These are phyloP conservation scores for Leishmania lainsoni DNA, from an alignment of 208 protist species.

Conservation along the genomic window DNA sequence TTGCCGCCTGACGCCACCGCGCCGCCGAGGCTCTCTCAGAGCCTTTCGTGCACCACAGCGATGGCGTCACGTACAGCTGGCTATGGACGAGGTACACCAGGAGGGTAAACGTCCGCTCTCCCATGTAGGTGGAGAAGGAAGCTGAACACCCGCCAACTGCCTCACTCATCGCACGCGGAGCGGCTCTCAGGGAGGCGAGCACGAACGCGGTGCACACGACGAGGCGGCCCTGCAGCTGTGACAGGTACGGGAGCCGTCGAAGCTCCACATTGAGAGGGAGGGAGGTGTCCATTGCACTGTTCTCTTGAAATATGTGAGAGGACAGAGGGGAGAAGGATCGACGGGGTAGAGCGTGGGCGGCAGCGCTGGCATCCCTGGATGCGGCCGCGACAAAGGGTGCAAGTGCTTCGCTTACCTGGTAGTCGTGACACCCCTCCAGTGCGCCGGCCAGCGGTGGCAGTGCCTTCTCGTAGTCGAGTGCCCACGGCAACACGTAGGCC, in stretches of 20 bases:
- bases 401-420: conserved; percentile 6
- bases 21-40: background rate
- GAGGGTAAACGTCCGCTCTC: background rate
- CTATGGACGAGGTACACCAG: background rate
- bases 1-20: conserved; percentile 14
- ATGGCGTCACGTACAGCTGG: background rate
- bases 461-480: background rate
- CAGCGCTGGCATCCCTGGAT: background rate
- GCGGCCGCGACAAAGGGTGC: conserved; percentile 1
- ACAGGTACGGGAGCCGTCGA: conserved; percentile 9
- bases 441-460: background rate
- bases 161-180: background rate
- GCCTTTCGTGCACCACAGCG: too few relatives aligned
- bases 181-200: background rate
- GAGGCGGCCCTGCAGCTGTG: conserved; percentile 11
- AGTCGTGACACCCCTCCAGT: background rate
- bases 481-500: background rate
- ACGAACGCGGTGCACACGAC: conserved; percentile 20
- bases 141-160: background rate
- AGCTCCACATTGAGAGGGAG: conserved; percentile 13
- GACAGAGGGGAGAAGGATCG: background rate
- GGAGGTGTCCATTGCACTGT: background rate
- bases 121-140: background rate
- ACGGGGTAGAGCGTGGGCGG: background rate
- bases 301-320: background rate